Evolutionary conservation across 306 rosid genomes (phyloP), one percentile per base, ranked within the genome.

Genomic region (Gastrolobium villosum): DNA sequence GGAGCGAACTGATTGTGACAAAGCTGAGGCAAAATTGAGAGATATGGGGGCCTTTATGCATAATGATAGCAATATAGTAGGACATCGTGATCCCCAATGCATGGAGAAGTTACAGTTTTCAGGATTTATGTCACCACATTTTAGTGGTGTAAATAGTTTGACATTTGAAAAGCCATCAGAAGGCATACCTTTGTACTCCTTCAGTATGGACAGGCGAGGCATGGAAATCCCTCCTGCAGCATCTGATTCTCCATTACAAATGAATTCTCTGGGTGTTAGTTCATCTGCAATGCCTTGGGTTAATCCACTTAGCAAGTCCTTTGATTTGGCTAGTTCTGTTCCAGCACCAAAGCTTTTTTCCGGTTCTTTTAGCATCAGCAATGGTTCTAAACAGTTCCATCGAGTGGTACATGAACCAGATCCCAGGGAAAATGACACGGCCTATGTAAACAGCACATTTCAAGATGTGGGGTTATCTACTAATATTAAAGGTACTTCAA

Each of bases 341-440:
- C 97, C 99, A 36, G 88, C 94, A 45, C 98, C 99, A n/a, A 95
- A 91, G 82, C 88, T 92, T 49, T 95, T 91, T 56, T 89, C 99
- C 57, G 96, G 98, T 68, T 92, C 99, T 44, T 92, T 89, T 67
- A 91, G 86, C 85, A 79, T 90, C 64, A 84, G 69, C 79, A 87
- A 75, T 82, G 99, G 99, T 65, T 88, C 97, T 75, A 92, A 90
- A 79, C 99, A 92, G 87, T 95, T 95, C 82, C 93, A 95, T 78
- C 86, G 97, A 87, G 99, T 92, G 56, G 98, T 95, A 54, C 99
- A 95, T 72, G 99, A 95, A 86, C 99, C 99, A 79, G 99, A 95
- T 84, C 87, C 93, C 53, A 87, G 88, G 83, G 99, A 95, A 74
- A 91, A 71, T 86, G 99, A 95, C 53, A 78, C 91, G 46, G 70